Base-by-base conservation (phyloP, 331 rosid species). In the Stylosanthes scabra region DNA sequence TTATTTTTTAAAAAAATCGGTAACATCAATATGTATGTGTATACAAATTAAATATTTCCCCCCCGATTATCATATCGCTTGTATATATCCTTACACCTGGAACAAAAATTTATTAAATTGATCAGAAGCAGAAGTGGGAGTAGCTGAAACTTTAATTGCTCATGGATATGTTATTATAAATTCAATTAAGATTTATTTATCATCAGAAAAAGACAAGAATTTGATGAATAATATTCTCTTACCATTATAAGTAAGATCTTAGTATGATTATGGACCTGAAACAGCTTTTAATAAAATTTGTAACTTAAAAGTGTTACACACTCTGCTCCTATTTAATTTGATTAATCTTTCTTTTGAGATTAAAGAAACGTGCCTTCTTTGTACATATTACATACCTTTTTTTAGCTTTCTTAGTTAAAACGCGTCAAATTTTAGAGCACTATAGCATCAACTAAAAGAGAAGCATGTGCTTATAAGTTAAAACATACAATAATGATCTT, bases 181-280 rank as follows among this genome's bases (percentile, higher is more conserved):
- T 10, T 47, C 9, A 57, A 47, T 72, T 59, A 63, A 58, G 39
- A 66, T 79, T 64, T 46, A 57, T 20, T 40, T 58, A 40, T 25
- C 5, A 2, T 16, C 40, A 5, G 61, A 51, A 66, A 56, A 56
- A 40, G 67, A 41, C 44, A 71, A 39, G 68, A 71, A 11, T 51
- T 42, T 11, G 41, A 50, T 27, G 13, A 61, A 55, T 12, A 39
- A 59, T 8, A 16, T 52, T 60, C 52, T 71, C 68, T 59, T 51
- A 29, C 78, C 74, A 47, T 50, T 70, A 50, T 42, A 41, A 56
- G 75, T 29, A 75, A 71, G 59, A 81, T 71, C 64, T 76, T 59
- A 0, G 3, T 9, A 66, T n/a, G 46, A 72, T 77, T 72, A 47
- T 64, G 62, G 74, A 28, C 59, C 46, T 9, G 16, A 58, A 9